Evolutionary conservation across 768 basidiomycete genomes (phyloP).

Genomic region (Chalciporus chontae): DNA sequence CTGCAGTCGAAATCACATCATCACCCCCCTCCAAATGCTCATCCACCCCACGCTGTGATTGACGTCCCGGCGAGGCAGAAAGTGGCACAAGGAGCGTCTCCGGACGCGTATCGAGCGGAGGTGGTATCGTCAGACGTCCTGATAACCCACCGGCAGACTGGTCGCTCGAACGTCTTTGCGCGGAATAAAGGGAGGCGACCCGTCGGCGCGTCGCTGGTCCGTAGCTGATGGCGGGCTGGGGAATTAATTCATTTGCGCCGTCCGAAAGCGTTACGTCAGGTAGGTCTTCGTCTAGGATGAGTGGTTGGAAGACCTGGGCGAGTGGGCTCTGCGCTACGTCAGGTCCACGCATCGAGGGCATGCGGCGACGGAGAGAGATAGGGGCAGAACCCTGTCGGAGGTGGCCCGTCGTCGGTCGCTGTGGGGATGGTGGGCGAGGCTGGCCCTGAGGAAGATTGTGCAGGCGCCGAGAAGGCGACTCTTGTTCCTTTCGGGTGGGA

Average conservation of each 20-base stretch:
- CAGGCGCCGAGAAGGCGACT: slow-evolving; percentile 2
- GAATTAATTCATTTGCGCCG: slow-evolving; percentile 5
- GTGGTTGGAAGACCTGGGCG: slow-evolving; percentile 70
- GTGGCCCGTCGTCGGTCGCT: neutral
- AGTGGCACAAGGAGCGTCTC: slow-evolving; percentile 17
- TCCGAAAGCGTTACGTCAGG: slow-evolving; percentile 30
- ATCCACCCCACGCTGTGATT: neutral
- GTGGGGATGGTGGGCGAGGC: slow-evolving; percentile 7
- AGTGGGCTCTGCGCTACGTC: slow-evolving; percentile 49
- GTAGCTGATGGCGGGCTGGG: slow-evolving; percentile 30
- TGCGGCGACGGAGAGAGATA: slow-evolving; percentile 16
- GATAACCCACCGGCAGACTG: slow-evolving; percentile 5
- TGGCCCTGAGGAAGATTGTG: slow-evolving; percentile 1
- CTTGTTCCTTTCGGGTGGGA: slow-evolving; percentile 21
- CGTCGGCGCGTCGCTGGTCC: slow-evolving; percentile 40
- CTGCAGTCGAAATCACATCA: slow-evolving; percentile 20
- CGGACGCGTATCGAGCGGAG: slow-evolving; percentile 22
- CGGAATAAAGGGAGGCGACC: slow-evolving; percentile 33
- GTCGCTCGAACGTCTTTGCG: slow-evolving; percentile 14
- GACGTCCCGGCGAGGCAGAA: slow-evolving; percentile 28
- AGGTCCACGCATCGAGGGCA: slow-evolving; percentile 17
- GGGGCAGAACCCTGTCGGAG: slow-evolving; percentile 15
- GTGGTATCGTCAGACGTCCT: slow-evolving; percentile 18
- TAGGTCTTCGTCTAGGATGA: slow-evolving; percentile 51
- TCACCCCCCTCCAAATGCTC: neutral